Percentiles rank a stretch among this genome's conserved stretches.
phyloP scores from a whole-genome alignment of 1,139 yeast genomes.

The Arxiozyma slooffiae region DNA sequence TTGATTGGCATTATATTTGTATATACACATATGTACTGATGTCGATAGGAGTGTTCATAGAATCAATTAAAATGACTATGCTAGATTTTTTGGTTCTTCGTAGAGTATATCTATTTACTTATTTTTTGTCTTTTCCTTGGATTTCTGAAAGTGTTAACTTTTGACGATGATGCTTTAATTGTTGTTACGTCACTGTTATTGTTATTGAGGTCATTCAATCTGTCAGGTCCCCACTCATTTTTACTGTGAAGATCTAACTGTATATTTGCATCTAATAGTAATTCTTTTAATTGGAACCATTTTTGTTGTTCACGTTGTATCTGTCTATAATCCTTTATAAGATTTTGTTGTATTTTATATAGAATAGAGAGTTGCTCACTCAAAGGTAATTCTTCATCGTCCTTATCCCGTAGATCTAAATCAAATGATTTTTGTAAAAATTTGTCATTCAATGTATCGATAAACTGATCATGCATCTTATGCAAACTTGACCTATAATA shows the following conservation, averaged over 20 bases:
- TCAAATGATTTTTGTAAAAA: neutral
- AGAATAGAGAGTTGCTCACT: constrained; percentile 20
- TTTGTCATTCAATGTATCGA: neutral
- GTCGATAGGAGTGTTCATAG: neutral
- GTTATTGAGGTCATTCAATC: neutral
- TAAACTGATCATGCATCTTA: constrained; percentile 19
- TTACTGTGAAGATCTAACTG: constrained; percentile 27
- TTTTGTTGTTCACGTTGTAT: constrained; percentile 21
- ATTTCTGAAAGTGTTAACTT: neutral
- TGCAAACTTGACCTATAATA: constrained; percentile 23
- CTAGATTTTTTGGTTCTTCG: neutral
- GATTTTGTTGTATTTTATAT: constrained; percentile 16
- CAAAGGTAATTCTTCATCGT: neutral
- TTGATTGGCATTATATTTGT: neutral
- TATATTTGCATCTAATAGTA: constrained; percentile 27
- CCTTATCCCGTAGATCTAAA: neutral
- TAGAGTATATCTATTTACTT: constrained; percentile 2
- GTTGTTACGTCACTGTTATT: too few relatives aligned
- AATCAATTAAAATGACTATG: neutral
- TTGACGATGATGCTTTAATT: neutral
- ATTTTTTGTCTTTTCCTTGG: constrained; percentile 1
- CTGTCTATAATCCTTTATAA: constrained; percentile 17
- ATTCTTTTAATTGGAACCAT: constrained; percentile 28
- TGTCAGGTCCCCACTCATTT: constrained; percentile 3
- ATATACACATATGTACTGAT: neutral